Conservation (phyloP, 2,329 filamentous ascomycete species). For the Nemania diffusa region DNA sequence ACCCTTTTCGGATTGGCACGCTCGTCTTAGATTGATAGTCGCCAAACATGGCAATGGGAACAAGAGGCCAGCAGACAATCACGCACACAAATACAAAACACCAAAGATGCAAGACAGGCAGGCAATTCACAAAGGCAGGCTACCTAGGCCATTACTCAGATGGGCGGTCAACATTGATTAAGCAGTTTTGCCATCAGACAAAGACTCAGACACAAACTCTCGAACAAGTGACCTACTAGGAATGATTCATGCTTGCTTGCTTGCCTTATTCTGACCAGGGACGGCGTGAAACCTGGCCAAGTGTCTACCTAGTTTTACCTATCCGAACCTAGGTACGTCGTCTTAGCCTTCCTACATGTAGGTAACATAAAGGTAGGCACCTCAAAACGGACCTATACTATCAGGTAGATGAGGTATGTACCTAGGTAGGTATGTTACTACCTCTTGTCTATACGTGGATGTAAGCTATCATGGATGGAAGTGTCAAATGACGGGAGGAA, state of each 20-base stretch:
- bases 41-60: not conserved
- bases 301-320: not conserved
- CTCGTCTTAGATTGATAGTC: not conserved
- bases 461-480: not conserved
- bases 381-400: no score
- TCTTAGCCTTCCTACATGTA: no score
- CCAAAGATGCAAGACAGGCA: not conserved
- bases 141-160: not conserved
- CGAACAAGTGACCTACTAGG: not conserved
- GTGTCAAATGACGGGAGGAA: not conserved
- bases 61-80: not conserved
- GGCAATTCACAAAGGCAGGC: not conserved
- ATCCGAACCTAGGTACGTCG: no score
- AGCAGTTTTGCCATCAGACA: conserved; percentile 14
- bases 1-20: not conserved
- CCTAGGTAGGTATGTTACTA: not conserved
- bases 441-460: not conserved
- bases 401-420: not conserved
- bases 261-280: not conserved
- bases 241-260: not conserved
- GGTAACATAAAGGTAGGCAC: no score
- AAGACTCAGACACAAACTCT: conserved; percentile 11
- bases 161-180: not conserved
- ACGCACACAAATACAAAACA: not conserved
- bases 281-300: not conserved